A percentile compares a stretch with the other conserved stretches of the same genome.
These are phyloP conservation scores for Aspergillus floridensis DNA, from an alignment of 2,329 filamentous ascomycete species.

Conservation along the genomic window DNA sequence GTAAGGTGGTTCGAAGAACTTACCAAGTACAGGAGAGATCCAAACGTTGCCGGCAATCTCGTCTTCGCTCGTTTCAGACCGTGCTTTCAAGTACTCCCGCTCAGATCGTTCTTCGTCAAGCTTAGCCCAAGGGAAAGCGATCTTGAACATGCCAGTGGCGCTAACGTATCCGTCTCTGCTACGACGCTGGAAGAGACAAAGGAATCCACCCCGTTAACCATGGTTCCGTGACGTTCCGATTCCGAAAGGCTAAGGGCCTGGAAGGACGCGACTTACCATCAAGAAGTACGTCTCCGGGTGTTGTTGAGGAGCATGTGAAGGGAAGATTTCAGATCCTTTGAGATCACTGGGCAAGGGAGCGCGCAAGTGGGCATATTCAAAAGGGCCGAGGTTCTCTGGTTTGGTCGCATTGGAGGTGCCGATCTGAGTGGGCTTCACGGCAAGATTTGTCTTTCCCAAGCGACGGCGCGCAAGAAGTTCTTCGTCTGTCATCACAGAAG, in stretches of 20 bases:
- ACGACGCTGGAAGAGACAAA: constrained; percentile 48
- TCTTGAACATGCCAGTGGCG: constrained; percentile 69
- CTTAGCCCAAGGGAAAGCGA: constrained; percentile 64
- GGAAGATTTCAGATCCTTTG: constrained; percentile 84
- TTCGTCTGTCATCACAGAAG: constrained; percentile 50
- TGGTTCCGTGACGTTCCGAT: neutral
- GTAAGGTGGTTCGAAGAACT: constrained; percentile 15
- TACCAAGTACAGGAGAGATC: constrained; percentile 77
- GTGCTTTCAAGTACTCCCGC: constrained; percentile 75
- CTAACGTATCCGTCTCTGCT: constrained; percentile 66
- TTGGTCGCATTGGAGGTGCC: constrained; percentile 69
- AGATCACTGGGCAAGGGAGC: constrained; percentile 90
- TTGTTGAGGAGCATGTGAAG: constrained; percentile 59
- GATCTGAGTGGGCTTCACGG: constrained; percentile 74
- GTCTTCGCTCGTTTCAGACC: constrained; percentile 76
- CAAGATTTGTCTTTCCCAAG: constrained; percentile 87
- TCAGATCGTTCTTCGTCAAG: constrained; percentile 58
- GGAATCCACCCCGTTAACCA: neutral
- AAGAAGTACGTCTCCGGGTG: constrained; percentile 90
- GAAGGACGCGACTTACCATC: constrained; percentile 59
- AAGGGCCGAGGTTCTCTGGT: constrained; percentile 71
- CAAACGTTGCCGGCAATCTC: constrained; percentile 97
- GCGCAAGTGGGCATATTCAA: constrained; percentile 94
- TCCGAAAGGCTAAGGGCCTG: neutral
- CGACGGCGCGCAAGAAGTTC: constrained; percentile 80